Conservation (phyloP, 1,284 basidiomycete genomes). For the Sparassis latifolia region DNA sequence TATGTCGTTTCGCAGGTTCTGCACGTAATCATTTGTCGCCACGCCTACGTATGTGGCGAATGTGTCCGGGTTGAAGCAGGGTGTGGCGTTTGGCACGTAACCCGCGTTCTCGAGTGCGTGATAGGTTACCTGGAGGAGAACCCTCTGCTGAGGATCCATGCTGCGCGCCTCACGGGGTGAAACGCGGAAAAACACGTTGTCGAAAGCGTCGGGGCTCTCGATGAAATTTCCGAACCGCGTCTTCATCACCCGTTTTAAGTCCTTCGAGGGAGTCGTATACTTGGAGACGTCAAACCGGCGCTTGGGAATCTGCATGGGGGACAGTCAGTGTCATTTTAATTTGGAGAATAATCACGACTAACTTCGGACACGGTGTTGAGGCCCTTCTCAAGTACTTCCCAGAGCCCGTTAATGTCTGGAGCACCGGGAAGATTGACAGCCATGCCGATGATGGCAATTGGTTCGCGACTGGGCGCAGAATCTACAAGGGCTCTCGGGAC, state of each 20-base stretch:
- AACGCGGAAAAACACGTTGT: conserved; percentile 64
- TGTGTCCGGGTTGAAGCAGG: conserved; percentile 41
- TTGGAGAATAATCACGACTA: conserved; percentile 7
- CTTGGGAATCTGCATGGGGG: conserved; percentile 44
- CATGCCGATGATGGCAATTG: conserved; percentile 69
- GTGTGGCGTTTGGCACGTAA: conserved; percentile 53
- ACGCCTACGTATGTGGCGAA: conserved; percentile 64
- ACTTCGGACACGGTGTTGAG: conserved; percentile 56
- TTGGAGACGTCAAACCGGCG: conserved; percentile 46
- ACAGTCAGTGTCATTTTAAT: neutral
- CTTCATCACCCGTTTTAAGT: conserved; percentile 35
- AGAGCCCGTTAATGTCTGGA: conserved; percentile 37
- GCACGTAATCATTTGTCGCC: conserved; percentile 62
- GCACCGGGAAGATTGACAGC: conserved; percentile 60
- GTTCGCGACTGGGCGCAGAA: conserved; percentile 33
- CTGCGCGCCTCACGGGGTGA: conserved; percentile 64
- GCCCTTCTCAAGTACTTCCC: conserved; percentile 53
- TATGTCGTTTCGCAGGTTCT: conserved; percentile 54
- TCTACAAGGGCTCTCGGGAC: neutral
- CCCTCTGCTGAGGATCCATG: conserved; percentile 72
- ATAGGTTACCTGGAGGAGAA: conserved; percentile 59
- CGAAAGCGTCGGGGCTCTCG: conserved; percentile 49
- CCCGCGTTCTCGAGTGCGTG: conserved; percentile 66
- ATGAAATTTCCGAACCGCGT: conserved; percentile 61
- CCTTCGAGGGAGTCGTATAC: conserved; percentile 25